These are phyloP conservation scores for Pythium phragmiticola DNA, from an alignment of 352 stramenopile species.

Conservation along the genomic window DNA sequence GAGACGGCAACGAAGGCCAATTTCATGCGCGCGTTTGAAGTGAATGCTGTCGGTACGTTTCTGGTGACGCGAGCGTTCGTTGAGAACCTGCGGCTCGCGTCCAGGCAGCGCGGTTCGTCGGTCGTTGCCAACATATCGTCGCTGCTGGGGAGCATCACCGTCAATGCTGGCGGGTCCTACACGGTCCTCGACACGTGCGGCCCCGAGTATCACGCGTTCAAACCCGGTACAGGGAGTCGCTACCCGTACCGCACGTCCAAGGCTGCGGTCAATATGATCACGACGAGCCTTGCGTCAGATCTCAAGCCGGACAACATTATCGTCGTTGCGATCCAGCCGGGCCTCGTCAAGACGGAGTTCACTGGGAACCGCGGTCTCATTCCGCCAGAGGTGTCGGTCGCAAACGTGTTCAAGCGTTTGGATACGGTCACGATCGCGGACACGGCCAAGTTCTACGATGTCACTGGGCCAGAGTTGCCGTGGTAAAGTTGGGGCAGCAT, in stretches of 20 bases:
- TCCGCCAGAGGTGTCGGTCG: conserved; percentile 7
- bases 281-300: conserved; percentile 35
- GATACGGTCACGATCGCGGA: conserved; percentile 3
- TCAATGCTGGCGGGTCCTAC: conserved; percentile 28
- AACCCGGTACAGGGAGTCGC: conserved; percentile 26
- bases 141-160: conserved; percentile 43
- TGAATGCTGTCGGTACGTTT: conserved; percentile 59
- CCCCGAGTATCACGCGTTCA: neutral
- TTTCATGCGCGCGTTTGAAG: conserved; percentile 51
- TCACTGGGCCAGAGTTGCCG: conserved; percentile 9
- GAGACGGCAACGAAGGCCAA: conserved; percentile 38
- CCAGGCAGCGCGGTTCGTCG: conserved; percentile 17
- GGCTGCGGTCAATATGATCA: conserved; percentile 65
- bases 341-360: conserved; percentile 21
- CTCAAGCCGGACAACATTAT: conserved; percentile 44
- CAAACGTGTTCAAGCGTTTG: conserved; percentile 9
- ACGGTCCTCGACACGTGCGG: conserved; percentile 3
- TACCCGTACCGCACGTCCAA: conserved; percentile 75
- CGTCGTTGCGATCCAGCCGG: conserved; percentile 41
- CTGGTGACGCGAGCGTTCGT: conserved; percentile 51
- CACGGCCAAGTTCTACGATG: conserved; percentile 17
- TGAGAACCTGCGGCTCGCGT: conserved; percentile 31
- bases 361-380: conserved; percentile 12
- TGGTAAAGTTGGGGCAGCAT: conserved; percentile 1
- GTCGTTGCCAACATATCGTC: conserved; percentile 43